phyloP scores from a whole-genome alignment of 2,329 filamentous ascomycete species.

The Tolypocladium sp. region DNA sequence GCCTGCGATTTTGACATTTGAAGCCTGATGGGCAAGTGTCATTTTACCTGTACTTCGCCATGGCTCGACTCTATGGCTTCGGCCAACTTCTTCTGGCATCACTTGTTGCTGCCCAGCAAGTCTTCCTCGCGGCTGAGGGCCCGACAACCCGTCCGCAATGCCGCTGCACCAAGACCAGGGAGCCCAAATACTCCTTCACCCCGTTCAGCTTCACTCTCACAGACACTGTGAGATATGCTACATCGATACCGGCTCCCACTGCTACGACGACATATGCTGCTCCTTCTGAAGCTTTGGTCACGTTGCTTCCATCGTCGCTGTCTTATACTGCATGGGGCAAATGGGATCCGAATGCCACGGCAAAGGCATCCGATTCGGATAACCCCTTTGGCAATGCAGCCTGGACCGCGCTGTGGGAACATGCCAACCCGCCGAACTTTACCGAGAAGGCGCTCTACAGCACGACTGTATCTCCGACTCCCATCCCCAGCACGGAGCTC shows the following conservation, averaged over 20 bases:
- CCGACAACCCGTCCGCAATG: slow-evolving; percentile 18
- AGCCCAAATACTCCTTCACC: slow-evolving; percentile 17
- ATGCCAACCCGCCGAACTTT: slow-evolving; percentile 23
- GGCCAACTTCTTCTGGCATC: background rate
- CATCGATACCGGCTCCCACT: slow-evolving; percentile 18
- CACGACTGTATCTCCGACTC: slow-evolving; percentile 45
- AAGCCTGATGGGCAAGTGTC: no score
- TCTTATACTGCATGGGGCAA: slow-evolving; percentile 24
- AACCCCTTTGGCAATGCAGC: slow-evolving; percentile 13
- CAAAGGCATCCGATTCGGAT: background rate
- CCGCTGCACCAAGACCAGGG: slow-evolving; percentile 6
- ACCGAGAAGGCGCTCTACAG: slow-evolving; percentile 19
- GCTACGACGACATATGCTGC: slow-evolving; percentile 19
- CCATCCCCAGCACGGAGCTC: slow-evolving; percentile 43
- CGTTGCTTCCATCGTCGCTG: slow-evolving; percentile 13
- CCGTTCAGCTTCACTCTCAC: slow-evolving; percentile 21
- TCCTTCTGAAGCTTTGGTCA: slow-evolving; percentile 14
- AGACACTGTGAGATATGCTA: slow-evolving; percentile 21
- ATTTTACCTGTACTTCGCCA: background rate
- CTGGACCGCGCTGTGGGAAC: slow-evolving; percentile 22
- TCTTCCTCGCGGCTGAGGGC: slow-evolving; percentile 14
- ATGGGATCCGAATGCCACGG: slow-evolving; percentile 20
- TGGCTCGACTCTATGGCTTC: background rate
- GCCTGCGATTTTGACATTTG: no score
- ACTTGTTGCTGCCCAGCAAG: slow-evolving; percentile 13